A percentile compares a stretch with the other conserved stretches of the same genome.
Evolutionary conservation across 495 filamentous ascomycete genomes (phyloP).

Genomic region (Neurospora hispaniola): DNA sequence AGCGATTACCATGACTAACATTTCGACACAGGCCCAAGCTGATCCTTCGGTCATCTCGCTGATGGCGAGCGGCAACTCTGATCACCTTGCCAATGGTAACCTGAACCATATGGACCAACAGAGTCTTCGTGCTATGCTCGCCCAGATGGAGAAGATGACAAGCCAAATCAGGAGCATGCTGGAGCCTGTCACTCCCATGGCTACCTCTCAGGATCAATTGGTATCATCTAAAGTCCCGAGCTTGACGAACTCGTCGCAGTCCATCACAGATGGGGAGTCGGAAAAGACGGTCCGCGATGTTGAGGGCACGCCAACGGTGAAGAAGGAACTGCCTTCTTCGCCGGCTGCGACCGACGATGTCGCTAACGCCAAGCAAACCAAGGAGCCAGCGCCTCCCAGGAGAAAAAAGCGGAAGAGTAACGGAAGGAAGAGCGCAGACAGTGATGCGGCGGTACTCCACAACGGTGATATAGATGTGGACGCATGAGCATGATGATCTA

Average conservation of each 20-base stretch:
- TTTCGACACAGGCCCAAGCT: constrained; percentile 10
- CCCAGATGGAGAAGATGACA: constrained; percentile 18
- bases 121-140: constrained; percentile 25
- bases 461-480: not conserved
- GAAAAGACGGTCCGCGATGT: not conserved
- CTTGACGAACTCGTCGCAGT: not conserved
- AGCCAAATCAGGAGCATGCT: constrained; percentile 7
- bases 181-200: not conserved
- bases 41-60: constrained; percentile 18
- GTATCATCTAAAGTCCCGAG: not conserved
- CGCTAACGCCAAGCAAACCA: constrained; percentile 10
- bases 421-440: not conserved
- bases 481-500: not conserved
- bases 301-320: constrained; percentile 2
- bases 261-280: not conserved
- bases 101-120: constrained; percentile 22
- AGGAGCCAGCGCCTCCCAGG: constrained; percentile 4
- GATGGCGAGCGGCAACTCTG: constrained; percentile 25
- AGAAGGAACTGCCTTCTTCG: constrained; percentile 12
- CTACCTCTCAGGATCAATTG: not conserved
- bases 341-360: constrained; percentile 18
- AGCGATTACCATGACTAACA: not conserved
- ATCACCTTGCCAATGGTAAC: constrained; percentile 14
- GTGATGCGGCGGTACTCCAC: not conserved
- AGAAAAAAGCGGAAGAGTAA: not conserved